Conservation (phyloP, 805 yeast genomes). For the Candida schatavii region DNA sequence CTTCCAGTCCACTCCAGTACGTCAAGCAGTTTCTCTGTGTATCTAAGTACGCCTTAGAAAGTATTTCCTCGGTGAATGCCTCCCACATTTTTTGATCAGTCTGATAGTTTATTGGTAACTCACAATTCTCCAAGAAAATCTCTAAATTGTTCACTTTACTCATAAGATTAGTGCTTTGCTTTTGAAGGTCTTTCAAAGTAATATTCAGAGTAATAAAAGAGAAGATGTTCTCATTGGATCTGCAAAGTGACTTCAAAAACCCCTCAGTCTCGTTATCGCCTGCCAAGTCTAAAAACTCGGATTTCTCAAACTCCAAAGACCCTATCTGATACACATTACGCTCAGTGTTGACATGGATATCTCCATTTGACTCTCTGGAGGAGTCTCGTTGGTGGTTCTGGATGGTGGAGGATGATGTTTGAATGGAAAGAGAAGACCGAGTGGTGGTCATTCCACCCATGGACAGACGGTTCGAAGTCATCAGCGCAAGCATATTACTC, state of each 20-base stretch:
- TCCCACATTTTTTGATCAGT: conserved; percentile 32
- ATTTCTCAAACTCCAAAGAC: conserved; percentile 49
- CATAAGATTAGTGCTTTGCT: conserved; percentile 33
- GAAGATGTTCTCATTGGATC: conserved; percentile 28
- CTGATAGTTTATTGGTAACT: conserved; percentile 28
- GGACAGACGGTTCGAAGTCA: conserved; percentile 6
- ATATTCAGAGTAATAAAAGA: conserved; percentile 43
- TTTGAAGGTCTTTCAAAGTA: conserved; percentile 42
- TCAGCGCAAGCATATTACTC: not conserved
- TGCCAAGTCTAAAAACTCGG: conserved; percentile 43
- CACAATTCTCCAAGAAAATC: conserved; percentile 27
- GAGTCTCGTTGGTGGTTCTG: not conserved
- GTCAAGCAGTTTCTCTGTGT: conserved; percentile 28
- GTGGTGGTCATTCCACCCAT: conserved; percentile 2
- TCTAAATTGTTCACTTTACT: conserved; percentile 29
- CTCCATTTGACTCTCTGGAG: conserved; percentile 13
- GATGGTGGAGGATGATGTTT: not conserved
- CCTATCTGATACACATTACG: conserved; percentile 41
- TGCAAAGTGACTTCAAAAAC: conserved; percentile 44
- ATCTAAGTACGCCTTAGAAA: conserved; percentile 32
- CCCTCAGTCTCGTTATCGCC: conserved; percentile 53
- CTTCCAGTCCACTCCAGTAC: conserved; percentile 19
- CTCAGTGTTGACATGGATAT: conserved; percentile 21
- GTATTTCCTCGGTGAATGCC: conserved; percentile 28
- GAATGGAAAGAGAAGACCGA: conserved; percentile 1